Evolutionary conservation across 108 stramenopile genomes (phyloP).

Genomic region (Stephanodiscus minutulus): DNA sequence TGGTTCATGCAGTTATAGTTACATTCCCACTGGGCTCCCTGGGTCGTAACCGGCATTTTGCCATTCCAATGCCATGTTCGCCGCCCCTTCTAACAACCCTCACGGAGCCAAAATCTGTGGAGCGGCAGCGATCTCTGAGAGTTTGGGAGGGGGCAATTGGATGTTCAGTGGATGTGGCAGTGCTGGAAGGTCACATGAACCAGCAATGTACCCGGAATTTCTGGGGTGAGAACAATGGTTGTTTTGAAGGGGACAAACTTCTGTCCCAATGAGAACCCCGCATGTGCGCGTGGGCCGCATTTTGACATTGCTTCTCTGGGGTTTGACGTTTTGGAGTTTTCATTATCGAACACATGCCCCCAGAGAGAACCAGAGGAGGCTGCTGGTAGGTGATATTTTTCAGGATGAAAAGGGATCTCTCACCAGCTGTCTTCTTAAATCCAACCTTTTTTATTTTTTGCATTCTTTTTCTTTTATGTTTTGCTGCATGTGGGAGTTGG

Average conservation of each 20-base stretch:
- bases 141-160: constrained; percentile 49
- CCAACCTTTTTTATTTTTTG: not conserved
- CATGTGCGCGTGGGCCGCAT: constrained; percentile 37
- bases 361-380: constrained; percentile 25
- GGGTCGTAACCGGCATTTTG: constrained; percentile 23
- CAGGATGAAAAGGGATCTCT: too few species aligned
- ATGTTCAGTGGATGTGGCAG: constrained; percentile 46
- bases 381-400: constrained; percentile 13
- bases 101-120: constrained; percentile 53
- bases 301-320: constrained; percentile 61
- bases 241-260: constrained; percentile 51
- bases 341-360: constrained; percentile 18
- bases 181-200: constrained; percentile 53
- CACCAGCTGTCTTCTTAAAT: not conserved
- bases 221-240: constrained; percentile 26
- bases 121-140: constrained; percentile 46
- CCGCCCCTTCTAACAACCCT: constrained; percentile 41
- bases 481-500: constrained; percentile 5
- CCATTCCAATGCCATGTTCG: constrained; percentile 55
- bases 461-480: not conserved
- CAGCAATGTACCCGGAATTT: constrained; percentile 28
- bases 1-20: constrained; percentile 39
- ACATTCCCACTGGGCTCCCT: constrained; percentile 15
- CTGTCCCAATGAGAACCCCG: constrained; percentile 43
- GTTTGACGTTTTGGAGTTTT: constrained; percentile 42